Evolutionary conservation across 352 stramenopile species (phyloP), one percentile per base, ranked within the genome.

Genomic region (Globisporangium carolinianum): DNA sequence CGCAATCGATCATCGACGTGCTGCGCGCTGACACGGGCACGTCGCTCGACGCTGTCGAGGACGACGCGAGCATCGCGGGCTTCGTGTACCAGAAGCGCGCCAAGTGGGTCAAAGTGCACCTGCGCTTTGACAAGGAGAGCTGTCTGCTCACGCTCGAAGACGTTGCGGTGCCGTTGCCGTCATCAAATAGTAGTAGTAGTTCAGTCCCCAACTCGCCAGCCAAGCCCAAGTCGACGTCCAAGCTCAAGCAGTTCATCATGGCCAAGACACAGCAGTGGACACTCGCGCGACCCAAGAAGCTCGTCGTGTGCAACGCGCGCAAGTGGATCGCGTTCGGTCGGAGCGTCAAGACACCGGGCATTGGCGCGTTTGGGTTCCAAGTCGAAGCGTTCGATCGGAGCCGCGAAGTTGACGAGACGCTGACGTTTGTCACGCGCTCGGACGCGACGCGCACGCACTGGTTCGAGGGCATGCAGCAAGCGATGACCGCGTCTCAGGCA

Each of bases 281-380:
- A 7, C 69, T 32, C 24, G 24, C 65, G 36, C 68, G 80, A 5
- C 73, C 75, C 4, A 83, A 81, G 53, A 86, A 75, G 50, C 63
- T 87, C 32, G 79, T 92, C 0, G 83, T 89, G 11, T 91, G 76
- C 59, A 88, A 87, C 15, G 76, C 77, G 3, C 66, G 78, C 14
- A 79, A 87, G 55, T 92, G 80, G 80, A 92, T 92, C 45, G 76
- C 76, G 15, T 92, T 90, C 46, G 78, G 79, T 5, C 64, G 79
- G 2, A 86, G 67, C 36, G 51, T 86, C n/a, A 92, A 92, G 63
- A 81, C 86, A 42, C 80, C 69, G 4, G 70, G 73, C 39, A 59
- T 76, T 5, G 79, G 78, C 4, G 83, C 83, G 0, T 92, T 89
- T 62, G 80, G 80, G 10, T 89, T 92, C 51, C 83, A 92, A 56